phyloP scores from a whole-genome alignment of 2,329 filamentous ascomycete species.

The Colletotrichum sp. region DNA sequence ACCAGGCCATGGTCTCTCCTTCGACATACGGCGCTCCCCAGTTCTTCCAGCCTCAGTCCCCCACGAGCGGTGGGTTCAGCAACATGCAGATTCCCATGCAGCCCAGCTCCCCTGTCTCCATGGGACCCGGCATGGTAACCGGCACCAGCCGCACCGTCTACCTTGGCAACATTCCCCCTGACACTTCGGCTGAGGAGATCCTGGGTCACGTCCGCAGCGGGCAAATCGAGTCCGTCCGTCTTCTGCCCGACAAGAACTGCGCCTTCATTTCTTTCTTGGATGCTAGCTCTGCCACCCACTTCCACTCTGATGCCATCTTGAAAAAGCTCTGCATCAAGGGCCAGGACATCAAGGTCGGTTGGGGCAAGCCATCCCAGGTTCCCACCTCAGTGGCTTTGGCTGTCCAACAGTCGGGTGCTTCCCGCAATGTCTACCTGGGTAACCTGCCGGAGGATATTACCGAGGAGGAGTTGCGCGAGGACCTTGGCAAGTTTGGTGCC shows the following conservation, averaged over 20 bases:
- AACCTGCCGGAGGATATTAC: conserved; percentile 89
- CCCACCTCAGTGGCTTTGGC: conserved; percentile 97
- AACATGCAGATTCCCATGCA: conserved; percentile 60
- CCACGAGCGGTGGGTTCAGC: conserved; percentile 72
- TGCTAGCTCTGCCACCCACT: conserved; percentile 96
- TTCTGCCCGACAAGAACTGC: conserved; percentile 98
- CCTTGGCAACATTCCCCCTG: conserved; percentile 96
- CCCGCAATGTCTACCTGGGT: conserved; percentile 94
- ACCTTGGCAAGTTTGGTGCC: conserved; percentile 92
- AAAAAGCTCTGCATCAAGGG: conserved; percentile 99
- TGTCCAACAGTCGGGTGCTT: conserved; percentile 96
- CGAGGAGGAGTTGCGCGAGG: conserved; percentile 92
- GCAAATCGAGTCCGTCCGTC: conserved; percentile 97
- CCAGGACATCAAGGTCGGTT: conserved; percentile 99
- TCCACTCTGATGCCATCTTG: conserved; percentile 99
- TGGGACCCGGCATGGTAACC: conserved; percentile 81
- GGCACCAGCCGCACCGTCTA: conserved; percentile 97
- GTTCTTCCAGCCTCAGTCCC: conserved; percentile 88
- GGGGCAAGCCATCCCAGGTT: conserved; percentile 98
- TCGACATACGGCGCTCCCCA: conserved; percentile 83
- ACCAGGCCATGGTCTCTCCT: conserved; percentile 85
- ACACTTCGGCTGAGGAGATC: conserved; percentile 96
- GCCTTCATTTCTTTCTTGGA: conserved; percentile 99
- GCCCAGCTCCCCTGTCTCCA: conserved; percentile 76
- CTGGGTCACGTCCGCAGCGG: conserved; percentile 94